These are phyloP conservation scores for Peribolospora baueri DNA, from an alignment of 768 basidiomycete species.

Conservation along the genomic window DNA sequence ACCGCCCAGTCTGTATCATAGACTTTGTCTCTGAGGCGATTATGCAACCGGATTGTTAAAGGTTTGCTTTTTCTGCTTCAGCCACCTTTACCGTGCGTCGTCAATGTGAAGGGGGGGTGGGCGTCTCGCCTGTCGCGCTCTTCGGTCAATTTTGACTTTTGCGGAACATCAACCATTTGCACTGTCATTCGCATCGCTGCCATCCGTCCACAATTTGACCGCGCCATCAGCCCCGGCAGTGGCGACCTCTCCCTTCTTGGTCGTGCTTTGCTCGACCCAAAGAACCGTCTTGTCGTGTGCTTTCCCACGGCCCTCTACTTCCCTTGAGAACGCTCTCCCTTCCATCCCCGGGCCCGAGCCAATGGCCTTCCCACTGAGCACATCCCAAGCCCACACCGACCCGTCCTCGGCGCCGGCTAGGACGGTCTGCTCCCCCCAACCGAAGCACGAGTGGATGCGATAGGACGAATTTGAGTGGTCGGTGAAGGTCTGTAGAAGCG, in stretches of 20 bases:
- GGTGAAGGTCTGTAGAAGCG: conserved; percentile 57
- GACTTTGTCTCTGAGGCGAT: too few relatives aligned
- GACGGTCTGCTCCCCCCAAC: conserved; percentile 54
- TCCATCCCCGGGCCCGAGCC: neutral
- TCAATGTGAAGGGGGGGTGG: too few relatives aligned
- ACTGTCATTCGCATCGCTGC: too few relatives aligned
- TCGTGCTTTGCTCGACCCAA: conserved; percentile 78
- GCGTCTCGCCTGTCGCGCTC: too few relatives aligned
- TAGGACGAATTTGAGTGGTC: conserved; percentile 55
- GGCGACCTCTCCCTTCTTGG: conserved; percentile 53
- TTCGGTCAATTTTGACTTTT: too few relatives aligned
- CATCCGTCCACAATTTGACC: conserved; percentile 51
- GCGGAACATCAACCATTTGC: too few relatives aligned
- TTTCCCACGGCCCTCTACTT: conserved; percentile 39
- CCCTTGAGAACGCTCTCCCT: conserved; percentile 27
- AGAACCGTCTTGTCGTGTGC: conserved; percentile 64
- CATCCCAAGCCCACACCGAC: conserved; percentile 71
- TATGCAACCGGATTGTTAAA: too few relatives aligned
- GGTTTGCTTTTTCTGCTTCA: too few relatives aligned
- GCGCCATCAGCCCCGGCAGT: conserved; percentile 79
- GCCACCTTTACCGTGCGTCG: too few relatives aligned
- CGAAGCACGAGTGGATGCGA: conserved; percentile 57
- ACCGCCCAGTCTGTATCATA: too few relatives aligned
- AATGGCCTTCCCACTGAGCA: conserved; percentile 16
- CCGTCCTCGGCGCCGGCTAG: conserved; percentile 80